phyloP scores from a whole-genome alignment of 192 early-diverging fungal genomes.

The Coemansia guatemalensis region DNA sequence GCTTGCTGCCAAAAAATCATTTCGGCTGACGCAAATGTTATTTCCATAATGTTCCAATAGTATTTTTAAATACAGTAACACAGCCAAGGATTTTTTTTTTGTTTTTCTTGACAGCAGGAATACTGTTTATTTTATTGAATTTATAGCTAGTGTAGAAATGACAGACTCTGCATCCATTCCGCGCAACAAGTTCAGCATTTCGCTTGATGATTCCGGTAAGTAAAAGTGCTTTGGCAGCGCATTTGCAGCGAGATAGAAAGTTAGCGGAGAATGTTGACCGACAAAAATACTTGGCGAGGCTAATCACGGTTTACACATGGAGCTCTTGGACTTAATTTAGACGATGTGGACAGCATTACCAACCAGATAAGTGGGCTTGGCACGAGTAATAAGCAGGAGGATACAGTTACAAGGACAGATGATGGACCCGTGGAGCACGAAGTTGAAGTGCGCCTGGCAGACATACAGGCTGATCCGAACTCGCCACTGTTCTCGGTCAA shows the following conservation, averaged over 20 bases:
- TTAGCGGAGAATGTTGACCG: too few relatives aligned
- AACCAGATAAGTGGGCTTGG: conserved; percentile 16
- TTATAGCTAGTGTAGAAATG: conserved; percentile 2
- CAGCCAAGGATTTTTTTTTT: conserved; percentile 3
- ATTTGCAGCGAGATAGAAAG: neutral
- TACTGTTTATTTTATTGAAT: conserved; percentile 6
- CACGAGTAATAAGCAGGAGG: conserved; percentile 2
- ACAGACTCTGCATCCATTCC: conserved; percentile 7
- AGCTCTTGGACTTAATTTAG: conserved; percentile 6
- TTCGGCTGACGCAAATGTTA: too few relatives aligned
- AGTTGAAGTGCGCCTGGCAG: conserved; percentile 63
- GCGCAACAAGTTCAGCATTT: conserved; percentile 34
- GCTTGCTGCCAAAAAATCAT: too few relatives aligned
- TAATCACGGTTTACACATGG: too few relatives aligned
- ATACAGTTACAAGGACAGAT: neutral
- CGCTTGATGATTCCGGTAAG: conserved; percentile 37
- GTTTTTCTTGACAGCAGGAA: neutral
- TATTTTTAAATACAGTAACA: too few relatives aligned
- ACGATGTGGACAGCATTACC: conserved; percentile 31
- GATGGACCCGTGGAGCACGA: conserved; percentile 29
- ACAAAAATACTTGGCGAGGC: too few relatives aligned
- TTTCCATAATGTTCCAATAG: too few relatives aligned
- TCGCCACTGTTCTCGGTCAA: conserved; percentile 79
- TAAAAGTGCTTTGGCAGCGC: neutral
- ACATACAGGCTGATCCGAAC: conserved; percentile 68